A percentile compares a stretch with the other conserved stretches of the same genome.
phyloP scores from a whole-genome alignment of 202 grass and related monocot species.

The Hordeum pubiflorum region DNA sequence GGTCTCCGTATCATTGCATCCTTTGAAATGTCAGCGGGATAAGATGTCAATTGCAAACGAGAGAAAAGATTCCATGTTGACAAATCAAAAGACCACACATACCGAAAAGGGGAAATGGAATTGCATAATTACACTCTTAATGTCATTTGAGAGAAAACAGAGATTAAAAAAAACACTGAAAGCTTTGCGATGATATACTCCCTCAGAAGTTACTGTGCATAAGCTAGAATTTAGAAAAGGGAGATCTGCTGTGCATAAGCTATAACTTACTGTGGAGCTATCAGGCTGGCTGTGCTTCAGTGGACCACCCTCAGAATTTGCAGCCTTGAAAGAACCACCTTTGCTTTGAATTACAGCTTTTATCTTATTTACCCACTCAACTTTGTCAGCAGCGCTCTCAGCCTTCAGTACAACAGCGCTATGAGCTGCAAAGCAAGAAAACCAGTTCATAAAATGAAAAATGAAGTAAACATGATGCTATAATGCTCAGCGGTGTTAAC shows the following conservation, averaged over 20 bases:
- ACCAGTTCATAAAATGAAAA: neutral
- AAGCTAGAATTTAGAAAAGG: neutral
- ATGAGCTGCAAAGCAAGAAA: constrained; percentile 53
- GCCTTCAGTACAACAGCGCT: constrained; percentile 89
- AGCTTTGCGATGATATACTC: neutral
- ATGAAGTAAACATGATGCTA: constrained; percentile 4
- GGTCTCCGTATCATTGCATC: constrained; percentile 66
- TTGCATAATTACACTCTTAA: neutral
- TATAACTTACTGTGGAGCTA: constrained; percentile 67
- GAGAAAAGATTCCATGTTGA: neutral
- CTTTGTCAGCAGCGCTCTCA: constrained; percentile 81
- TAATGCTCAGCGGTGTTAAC: constrained; percentile 24
- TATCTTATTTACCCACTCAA: constrained; percentile 95
- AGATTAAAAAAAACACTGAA: neutral
- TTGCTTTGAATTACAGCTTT: constrained; percentile 73
- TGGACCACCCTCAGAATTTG: constrained; percentile 50
- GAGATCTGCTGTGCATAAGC: neutral
- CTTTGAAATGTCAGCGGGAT: constrained; percentile 25
- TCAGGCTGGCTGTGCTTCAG: constrained; percentile 73
- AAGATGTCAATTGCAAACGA: constrained; percentile 20
- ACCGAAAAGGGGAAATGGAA: neutral
- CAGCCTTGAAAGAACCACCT: constrained; percentile 51
- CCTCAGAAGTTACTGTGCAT: no score
- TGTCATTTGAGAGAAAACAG: neutral
- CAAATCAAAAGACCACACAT: neutral